Percentiles rank a stretch among this genome's conserved stretches.
Evolutionary conservation across 1,139 yeast species (phyloP).

Genomic region (Zygosaccharomyces pseudobailii): DNA sequence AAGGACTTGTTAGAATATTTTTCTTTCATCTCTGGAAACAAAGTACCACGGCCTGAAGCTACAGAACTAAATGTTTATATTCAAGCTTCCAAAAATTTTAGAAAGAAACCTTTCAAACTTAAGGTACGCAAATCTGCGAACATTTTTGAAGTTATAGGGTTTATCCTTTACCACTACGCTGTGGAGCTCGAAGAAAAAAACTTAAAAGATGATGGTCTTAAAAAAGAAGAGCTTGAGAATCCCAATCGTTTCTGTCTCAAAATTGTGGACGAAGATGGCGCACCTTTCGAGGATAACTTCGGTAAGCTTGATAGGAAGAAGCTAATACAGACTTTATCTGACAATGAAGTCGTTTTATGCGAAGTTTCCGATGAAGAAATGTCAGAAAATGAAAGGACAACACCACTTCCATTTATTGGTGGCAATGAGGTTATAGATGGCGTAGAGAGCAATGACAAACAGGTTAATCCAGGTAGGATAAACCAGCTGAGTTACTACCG

Average conservation of each 20-base stretch:
- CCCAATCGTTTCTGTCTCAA: conserved; percentile 68
- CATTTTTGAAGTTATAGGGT: conserved; percentile 64
- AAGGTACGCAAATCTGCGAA: conserved; percentile 44
- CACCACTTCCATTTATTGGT: conserved; percentile 53
- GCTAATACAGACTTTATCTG: conserved; percentile 53
- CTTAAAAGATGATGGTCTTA: conserved; percentile 20
- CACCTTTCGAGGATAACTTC: conserved; percentile 66
- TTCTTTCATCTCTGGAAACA: conserved; percentile 45
- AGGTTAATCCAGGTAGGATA: conserved; percentile 11
- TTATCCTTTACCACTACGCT: conserved; percentile 39
- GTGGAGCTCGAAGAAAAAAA: conserved; percentile 22
- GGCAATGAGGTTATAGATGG: conserved; percentile 15
- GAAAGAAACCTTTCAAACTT: conserved; percentile 31
- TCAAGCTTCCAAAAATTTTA: conserved; percentile 30
- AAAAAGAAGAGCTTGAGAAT: conserved; percentile 31
- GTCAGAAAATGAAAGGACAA: conserved; percentile 37
- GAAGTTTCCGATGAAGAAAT: conserved; percentile 39
- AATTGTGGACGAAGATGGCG: conserved; percentile 75
- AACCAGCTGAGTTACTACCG: conserved; percentile 36
- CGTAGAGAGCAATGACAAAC: neutral
- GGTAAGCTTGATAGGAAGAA: conserved; percentile 61
- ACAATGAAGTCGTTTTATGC: conserved; percentile 62
- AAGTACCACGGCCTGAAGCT: conserved; percentile 32
- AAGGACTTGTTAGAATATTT: conserved; percentile 51
- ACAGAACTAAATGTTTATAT: conserved; percentile 36